A percentile compares a stretch with the other conserved stretches of the same genome.
Evolutionary conservation across 1,284 basidiomycete genomes (phyloP).

Genomic region (Melampsora abietis-canadensis): DNA sequence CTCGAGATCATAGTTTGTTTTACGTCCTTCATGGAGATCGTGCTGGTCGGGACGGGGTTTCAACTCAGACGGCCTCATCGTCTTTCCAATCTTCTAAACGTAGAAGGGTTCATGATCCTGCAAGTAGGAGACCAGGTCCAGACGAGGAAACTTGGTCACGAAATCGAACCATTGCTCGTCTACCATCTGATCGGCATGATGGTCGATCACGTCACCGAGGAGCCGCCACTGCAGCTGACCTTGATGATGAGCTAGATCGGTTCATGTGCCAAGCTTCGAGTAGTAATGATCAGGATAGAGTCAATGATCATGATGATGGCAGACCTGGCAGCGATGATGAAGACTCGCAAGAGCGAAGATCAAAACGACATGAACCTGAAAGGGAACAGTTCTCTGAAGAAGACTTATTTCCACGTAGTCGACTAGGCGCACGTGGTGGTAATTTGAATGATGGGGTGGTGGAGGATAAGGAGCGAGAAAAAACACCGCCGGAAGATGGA

Average conservation of each 20-base stretch:
- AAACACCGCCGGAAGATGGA: background rate
- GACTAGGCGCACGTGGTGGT: conserved; percentile 20
- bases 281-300: background rate
- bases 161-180: background rate
- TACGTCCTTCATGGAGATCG: conserved; percentile 21
- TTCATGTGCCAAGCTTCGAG: conserved; percentile 5
- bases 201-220: background rate
- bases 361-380: background rate
- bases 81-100: background rate
- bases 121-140: background rate
- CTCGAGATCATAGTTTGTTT: conserved; percentile 28
- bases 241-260: conserved; percentile 33
- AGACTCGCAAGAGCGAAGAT: background rate
- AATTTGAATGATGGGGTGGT: conserved; percentile 15
- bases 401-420: conserved; percentile 19
- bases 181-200: background rate
- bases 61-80: background rate
- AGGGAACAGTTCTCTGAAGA: conserved; percentile 3
- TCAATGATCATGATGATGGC: background rate
- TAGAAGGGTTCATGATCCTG: background rate
- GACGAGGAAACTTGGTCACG: background rate
- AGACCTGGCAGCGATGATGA: conserved; percentile 13
- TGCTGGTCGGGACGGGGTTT: conserved; percentile 30
- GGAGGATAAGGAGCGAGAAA: background rate
- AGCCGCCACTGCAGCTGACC: background rate